Percentiles rank a stretch among this genome's conserved stretches.
Conservation (phyloP, 208 protist genomes). For the Vickermania ingenoplastis region DNA sequence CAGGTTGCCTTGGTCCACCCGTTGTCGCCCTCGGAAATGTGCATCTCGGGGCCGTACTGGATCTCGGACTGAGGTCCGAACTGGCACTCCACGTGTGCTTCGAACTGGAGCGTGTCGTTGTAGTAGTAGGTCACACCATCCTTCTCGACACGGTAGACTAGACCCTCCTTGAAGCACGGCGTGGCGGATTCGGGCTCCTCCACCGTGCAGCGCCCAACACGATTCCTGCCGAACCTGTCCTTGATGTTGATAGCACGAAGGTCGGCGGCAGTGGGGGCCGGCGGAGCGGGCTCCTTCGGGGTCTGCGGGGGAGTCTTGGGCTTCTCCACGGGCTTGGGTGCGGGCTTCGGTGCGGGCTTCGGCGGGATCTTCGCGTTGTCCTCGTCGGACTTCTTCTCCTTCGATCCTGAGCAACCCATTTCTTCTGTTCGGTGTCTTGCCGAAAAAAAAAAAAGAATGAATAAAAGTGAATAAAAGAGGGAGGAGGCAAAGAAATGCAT, state of each 20-base stretch:
- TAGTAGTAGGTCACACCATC: conserved; percentile 49
- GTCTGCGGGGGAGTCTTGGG: neutral
- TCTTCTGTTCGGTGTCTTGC: neutral
- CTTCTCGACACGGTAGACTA: conserved; percentile 45
- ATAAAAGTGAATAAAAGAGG: conserved; percentile 1
- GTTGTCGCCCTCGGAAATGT: conserved; percentile 17
- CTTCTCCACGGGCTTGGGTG: neutral
- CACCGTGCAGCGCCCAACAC: conserved; percentile 16
- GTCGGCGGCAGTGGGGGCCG: neutral
- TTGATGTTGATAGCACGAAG: neutral
- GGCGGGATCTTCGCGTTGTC: neutral
- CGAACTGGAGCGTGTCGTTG: conserved; percentile 69
- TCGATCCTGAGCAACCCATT: conserved; percentile 1
- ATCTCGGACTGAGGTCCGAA: conserved; percentile 38
- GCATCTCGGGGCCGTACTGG: conserved; percentile 11
- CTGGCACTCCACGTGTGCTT: conserved; percentile 45
- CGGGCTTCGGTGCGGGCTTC: neutral
- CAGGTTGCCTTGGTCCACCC: conserved; percentile 20
- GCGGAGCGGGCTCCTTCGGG: neutral
- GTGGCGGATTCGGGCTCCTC: conserved; percentile 26
- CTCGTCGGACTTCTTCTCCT: neutral
- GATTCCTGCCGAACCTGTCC: neutral
- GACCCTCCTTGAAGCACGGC: conserved; percentile 30
- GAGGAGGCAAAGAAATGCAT: too few species aligned
- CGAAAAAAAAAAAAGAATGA: neutral